Percentiles rank a stretch among this genome's conserved stretches.
Conservation (phyloP, 2,329 filamentous ascomycete species). For the Sclerotinia minor region DNA sequence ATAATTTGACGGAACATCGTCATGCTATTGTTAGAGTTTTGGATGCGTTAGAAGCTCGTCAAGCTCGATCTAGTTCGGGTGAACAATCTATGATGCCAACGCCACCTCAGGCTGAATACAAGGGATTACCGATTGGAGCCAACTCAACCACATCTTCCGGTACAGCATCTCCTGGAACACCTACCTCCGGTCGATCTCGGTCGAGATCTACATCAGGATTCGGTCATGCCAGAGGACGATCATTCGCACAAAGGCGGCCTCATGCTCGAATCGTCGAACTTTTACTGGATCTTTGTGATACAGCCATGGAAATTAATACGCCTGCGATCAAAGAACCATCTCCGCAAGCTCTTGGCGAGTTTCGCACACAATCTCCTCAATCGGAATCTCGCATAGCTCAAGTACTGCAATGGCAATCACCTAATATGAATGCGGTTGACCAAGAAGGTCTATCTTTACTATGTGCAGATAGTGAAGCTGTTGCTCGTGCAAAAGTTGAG, state of each 20-base stretch:
- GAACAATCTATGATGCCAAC: conserved; percentile 49
- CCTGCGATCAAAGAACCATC: conserved; percentile 86
- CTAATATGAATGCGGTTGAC: conserved; percentile 84
- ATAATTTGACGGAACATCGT: conserved; percentile 86
- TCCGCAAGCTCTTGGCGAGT: conserved; percentile 67
- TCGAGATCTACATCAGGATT: conserved; percentile 67
- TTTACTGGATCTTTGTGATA: conserved; percentile 92
- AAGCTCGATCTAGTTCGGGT: conserved; percentile 62
- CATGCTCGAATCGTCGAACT: conserved; percentile 93
- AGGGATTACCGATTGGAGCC: conserved; percentile 80
- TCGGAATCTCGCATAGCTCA: conserved; percentile 94
- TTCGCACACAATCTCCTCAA: conserved; percentile 91
- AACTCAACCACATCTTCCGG: conserved; percentile 64
- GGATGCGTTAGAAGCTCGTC: conserved; percentile 82
- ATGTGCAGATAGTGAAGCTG: conserved; percentile 85
- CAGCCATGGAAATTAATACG: conserved; percentile 89
- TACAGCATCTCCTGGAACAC: conserved; percentile 68
- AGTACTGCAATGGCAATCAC: conserved; percentile 94
- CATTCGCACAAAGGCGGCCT: conserved; percentile 87
- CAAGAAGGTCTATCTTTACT: conserved; percentile 86
- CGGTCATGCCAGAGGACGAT: conserved; percentile 77
- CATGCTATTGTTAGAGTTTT: conserved; percentile 94
- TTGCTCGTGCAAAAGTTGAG: conserved; percentile 86
- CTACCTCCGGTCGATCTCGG: conserved; percentile 65
- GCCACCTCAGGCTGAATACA: conserved; percentile 73